Percentiles rank a stretch among this genome's conserved stretches.
These are phyloP conservation scores for Erodium trifolium DNA, from an alignment of 441 rosid genomes.

Conservation along the genomic window DNA sequence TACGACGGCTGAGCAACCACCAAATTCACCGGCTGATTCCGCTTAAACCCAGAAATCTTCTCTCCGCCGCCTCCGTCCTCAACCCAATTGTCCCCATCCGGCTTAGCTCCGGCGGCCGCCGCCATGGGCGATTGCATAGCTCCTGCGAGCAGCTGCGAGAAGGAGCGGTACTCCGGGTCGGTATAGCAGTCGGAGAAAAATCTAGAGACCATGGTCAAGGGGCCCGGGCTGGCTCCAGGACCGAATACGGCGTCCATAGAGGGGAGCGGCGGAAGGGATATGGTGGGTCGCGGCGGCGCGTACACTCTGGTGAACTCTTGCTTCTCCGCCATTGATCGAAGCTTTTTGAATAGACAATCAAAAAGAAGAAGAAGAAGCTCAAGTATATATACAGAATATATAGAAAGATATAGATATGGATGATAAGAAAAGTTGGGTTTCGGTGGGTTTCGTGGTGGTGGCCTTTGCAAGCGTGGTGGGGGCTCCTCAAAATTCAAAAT, in stretches of 20 bases:
- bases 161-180: background rate
- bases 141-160: slow-evolving; percentile 3
- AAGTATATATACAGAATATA: background rate
- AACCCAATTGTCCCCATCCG: background rate
- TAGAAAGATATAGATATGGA: background rate
- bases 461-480: background rate
- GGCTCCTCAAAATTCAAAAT: background rate
- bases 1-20: background rate
- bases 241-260: background rate
- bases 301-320: background rate
- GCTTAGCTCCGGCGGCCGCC: background rate
- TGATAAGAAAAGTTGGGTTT: background rate
- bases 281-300: background rate
- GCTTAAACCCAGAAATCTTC: background rate
- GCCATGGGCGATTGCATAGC: background rate
- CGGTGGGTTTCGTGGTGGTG: background rate
- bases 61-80: background rate
- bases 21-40: background rate
- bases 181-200: background rate
- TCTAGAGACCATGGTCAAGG: background rate
- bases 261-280: background rate
- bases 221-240: background rate
- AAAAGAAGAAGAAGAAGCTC: background rate
- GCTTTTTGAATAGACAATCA: background rate
- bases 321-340: slow-evolving; percentile 4